Conservation (phyloP, 805 yeast species). For the Metschnikowia similis region DNA sequence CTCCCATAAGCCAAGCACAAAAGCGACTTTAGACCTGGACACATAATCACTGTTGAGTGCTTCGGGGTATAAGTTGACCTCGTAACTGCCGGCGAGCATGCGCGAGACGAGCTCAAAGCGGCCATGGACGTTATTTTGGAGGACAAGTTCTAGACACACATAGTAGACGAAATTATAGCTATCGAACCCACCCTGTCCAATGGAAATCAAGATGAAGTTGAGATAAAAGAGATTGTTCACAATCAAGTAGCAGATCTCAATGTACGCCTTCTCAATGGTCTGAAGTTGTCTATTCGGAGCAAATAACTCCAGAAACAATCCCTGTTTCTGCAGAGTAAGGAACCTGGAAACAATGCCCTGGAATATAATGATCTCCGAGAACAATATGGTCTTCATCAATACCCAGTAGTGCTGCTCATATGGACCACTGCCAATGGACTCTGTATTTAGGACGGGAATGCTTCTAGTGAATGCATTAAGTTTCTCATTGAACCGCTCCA, state of each 20-base stretch:
- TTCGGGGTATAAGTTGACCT: constrained; percentile 26
- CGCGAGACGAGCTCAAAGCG: constrained; percentile 19
- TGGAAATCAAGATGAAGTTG: constrained; percentile 46
- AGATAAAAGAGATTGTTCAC: constrained; percentile 40
- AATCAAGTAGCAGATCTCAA: constrained; percentile 25
- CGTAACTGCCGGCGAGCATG: constrained; percentile 32
- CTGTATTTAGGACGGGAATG: constrained; percentile 12
- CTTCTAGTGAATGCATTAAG: constrained; percentile 15
- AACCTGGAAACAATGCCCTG: constrained; percentile 46
- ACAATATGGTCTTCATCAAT: constrained; percentile 38
- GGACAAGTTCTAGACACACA: constrained; percentile 41
- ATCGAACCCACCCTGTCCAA: constrained; percentile 64
- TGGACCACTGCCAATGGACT: constrained; percentile 8
- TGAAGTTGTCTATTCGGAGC: constrained; percentile 11
- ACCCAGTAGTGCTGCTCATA: constrained; percentile 32
- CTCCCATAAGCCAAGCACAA: constrained; percentile 46
- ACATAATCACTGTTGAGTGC: constrained; percentile 25
- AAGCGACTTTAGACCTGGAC: constrained; percentile 38
- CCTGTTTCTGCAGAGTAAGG: constrained; percentile 18
- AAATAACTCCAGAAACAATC: constrained; percentile 17
- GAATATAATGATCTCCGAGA: constrained; percentile 46
- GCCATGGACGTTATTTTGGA: constrained; percentile 17
- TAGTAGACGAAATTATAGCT: constrained; percentile 58
- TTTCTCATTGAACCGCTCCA: constrained; percentile 27
- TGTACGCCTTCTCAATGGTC: constrained; percentile 23